phyloP scores from a whole-genome alignment of 306 rosid species.

The Geum urbanum region DNA sequence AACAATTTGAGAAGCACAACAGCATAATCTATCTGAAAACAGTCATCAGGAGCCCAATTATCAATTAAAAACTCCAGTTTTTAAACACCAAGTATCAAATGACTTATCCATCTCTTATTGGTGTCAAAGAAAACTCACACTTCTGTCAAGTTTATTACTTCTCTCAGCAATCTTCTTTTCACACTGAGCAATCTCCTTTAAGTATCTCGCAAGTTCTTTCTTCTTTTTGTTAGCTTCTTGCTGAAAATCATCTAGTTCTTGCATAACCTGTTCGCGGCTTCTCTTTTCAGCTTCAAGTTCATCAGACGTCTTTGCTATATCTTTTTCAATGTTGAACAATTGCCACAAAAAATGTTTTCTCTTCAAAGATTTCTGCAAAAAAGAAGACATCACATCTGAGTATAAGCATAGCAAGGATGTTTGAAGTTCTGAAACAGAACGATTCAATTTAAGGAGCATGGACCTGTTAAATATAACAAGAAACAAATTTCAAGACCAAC shows the following conservation, averaged over 20 bases:
- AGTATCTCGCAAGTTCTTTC: slow-evolving; percentile 76
- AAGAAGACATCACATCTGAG: slow-evolving; percentile 18
- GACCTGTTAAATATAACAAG: background rate
- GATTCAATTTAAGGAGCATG: background rate
- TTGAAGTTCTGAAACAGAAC: slow-evolving; percentile 11
- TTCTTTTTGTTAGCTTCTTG: slow-evolving; percentile 72
- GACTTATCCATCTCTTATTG: background rate
- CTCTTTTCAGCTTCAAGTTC: slow-evolving; percentile 72
- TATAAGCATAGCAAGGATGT: slow-evolving; percentile 5
- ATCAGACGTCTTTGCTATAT: slow-evolving; percentile 51
- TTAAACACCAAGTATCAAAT: background rate
- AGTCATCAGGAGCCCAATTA: background rate
- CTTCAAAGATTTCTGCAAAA: slow-evolving; percentile 75
- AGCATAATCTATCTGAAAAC: background rate
- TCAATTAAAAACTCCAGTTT: background rate
- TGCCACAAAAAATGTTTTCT: slow-evolving; percentile 89
- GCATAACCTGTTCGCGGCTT: slow-evolving; percentile 61
- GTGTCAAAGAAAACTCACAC: slow-evolving; percentile 47
- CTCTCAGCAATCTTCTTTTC: slow-evolving; percentile 80
- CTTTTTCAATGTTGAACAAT: slow-evolving; percentile 70
- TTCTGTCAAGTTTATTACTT: slow-evolving; percentile 75
- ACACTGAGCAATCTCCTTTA: slow-evolving; percentile 61
- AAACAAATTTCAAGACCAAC: slow-evolving; percentile 2
- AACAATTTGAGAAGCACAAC: background rate
- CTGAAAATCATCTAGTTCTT: slow-evolving; percentile 65